Evolutionary conservation across 2,329 filamentous ascomycete species (phyloP).

Genomic region (Aspergillus sp.): DNA sequence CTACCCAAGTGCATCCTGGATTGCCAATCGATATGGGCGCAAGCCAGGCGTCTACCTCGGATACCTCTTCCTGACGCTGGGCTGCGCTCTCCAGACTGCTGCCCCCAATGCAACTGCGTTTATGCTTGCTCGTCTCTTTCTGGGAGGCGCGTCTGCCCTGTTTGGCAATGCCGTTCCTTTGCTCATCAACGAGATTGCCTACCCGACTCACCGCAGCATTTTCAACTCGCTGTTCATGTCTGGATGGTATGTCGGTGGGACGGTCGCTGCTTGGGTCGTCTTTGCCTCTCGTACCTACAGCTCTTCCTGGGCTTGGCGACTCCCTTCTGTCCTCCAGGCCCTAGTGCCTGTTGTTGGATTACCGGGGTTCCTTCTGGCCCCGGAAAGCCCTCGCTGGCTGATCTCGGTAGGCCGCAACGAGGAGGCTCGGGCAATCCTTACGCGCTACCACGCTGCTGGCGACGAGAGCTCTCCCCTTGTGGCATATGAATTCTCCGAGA

Average conservation of each 20-base stretch:
- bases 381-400: slow-evolving; percentile 28
- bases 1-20: slow-evolving; percentile 31
- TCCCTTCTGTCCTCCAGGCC: slow-evolving; percentile 26
- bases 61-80: slow-evolving; percentile 36
- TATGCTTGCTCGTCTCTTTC: slow-evolving; percentile 39
- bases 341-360: slow-evolving; percentile 22
- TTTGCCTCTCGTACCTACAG: slow-evolving; percentile 26
- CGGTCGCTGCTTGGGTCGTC: slow-evolving; percentile 31
- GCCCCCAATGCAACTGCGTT: slow-evolving; percentile 32
- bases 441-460: slow-evolving; percentile 24
- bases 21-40: slow-evolving; percentile 40
- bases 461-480: slow-evolving; percentile 22
- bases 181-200: slow-evolving; percentile 50
- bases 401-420: slow-evolving; percentile 20
- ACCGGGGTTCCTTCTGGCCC: slow-evolving; percentile 20
- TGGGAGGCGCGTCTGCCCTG: slow-evolving; percentile 40
- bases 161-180: slow-evolving; percentile 38
- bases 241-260: slow-evolving; percentile 36
- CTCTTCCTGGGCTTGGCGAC: slow-evolving; percentile 26
- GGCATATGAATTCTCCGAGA: slow-evolving; percentile 23
- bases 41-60: slow-evolving; percentile 35
- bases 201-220: slow-evolving; percentile 43
- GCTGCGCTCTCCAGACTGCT: slow-evolving; percentile 32
- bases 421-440: slow-evolving; percentile 20
- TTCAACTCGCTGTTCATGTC: slow-evolving; percentile 39